Percentiles rank a stretch among this genome's conserved stretches.
phyloP scores from a whole-genome alignment of 192 early-diverging fungal species.

The Irineochytrium annulatum region DNA sequence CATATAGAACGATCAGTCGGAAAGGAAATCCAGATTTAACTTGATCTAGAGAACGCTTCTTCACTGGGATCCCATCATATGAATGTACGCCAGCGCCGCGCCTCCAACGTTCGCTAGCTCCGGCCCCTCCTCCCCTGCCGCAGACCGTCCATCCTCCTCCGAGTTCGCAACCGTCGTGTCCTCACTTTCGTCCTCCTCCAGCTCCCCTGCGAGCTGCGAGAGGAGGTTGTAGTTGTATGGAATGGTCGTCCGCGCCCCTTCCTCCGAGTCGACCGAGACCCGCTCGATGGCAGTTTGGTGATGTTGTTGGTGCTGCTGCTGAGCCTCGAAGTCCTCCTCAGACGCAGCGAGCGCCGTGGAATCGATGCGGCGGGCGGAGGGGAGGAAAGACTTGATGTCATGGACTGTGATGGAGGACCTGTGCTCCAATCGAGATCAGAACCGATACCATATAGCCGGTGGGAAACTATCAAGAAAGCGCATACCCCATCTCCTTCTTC shows the following conservation, averaged over 20 bases:
- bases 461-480: not conserved
- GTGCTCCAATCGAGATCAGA: too few species aligned
- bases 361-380: conserved; percentile 2
- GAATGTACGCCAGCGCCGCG: too few species aligned
- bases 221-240: conserved; percentile 3
- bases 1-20: too few species aligned
- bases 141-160: not conserved
- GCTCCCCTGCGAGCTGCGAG: not conserved
- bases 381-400: conserved; percentile 3
- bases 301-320: not conserved
- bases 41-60: too few species aligned
- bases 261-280: not conserved
- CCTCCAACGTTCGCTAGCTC: too few species aligned
- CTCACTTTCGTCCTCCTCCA: not conserved
- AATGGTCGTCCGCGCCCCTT: not conserved
- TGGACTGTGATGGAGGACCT: not conserved
- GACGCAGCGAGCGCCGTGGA: not conserved
- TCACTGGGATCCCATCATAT: too few species aligned
- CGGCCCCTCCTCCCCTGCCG: not conserved
- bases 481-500: not conserved
- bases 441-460: too few species aligned
- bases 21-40: too few species aligned
- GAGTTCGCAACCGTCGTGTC: not conserved
- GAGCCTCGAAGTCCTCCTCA: not conserved
- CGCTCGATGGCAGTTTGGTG: not conserved